Evolutionary conservation across 805 yeast genomes (phyloP).

Genomic region (Metschnikowia santaceciliae): DNA sequence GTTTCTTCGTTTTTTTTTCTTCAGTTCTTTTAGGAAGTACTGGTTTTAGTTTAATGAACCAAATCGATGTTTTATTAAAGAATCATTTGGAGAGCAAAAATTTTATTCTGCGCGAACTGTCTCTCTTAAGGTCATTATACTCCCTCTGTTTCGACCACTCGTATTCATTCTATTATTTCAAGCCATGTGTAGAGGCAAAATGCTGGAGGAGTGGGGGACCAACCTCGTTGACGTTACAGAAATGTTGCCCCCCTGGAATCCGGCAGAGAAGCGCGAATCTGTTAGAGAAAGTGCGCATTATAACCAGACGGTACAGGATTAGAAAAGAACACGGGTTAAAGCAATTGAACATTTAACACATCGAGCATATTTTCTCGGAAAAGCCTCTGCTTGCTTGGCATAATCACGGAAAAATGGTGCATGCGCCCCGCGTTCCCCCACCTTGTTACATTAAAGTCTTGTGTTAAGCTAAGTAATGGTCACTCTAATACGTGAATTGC

Average conservation of each 20-base stretch:
- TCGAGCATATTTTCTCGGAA: background rate
- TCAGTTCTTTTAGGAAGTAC: no score
- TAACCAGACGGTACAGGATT: background rate
- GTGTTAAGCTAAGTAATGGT: background rate
- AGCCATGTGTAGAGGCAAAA: background rate
- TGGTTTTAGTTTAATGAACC: no score
- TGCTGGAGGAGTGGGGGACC: background rate
- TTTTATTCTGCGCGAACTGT: no score
- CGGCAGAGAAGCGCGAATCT: background rate
- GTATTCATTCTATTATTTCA: no score
- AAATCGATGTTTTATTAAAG: no score
- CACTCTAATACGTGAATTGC: background rate
- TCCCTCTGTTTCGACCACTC: no score
- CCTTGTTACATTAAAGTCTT: background rate
- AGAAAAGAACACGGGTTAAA: background rate
- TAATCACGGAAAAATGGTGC: background rate
- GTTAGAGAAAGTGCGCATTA: background rate
- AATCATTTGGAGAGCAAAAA: no score
- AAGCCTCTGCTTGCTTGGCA: background rate
- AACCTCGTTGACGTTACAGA: background rate
- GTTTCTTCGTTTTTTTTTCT: no score
- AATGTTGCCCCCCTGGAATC: background rate
- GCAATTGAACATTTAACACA: background rate
- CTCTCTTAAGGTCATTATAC: no score
- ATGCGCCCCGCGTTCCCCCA: slow-evolving; percentile 4